Conservation (phyloP, 2,329 filamentous ascomycete genomes). For the Aureobasidium sp. region DNA sequence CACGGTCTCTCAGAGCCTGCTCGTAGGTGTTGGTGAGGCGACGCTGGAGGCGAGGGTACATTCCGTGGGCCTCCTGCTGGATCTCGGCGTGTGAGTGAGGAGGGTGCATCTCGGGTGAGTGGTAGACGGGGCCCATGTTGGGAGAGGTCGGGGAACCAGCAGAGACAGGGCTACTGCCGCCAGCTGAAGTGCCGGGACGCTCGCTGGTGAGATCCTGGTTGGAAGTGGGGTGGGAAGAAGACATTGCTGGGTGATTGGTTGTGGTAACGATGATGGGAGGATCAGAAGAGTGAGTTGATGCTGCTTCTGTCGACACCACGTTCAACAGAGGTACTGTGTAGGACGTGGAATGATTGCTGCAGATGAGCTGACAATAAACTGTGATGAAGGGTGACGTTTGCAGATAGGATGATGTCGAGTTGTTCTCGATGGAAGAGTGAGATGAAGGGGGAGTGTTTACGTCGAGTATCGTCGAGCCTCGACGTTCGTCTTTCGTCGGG, state of each 20-base stretch:
- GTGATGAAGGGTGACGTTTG: conserved; percentile 3
- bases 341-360: conserved; percentile 9
- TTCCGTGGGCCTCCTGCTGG: conserved; percentile 8
- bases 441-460: not conserved
- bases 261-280: conserved; percentile 7
- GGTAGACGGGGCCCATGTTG: conserved; percentile 5
- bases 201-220: conserved; percentile 18
- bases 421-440: not conserved
- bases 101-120: conserved; percentile 9
- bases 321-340: not conserved
- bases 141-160: conserved; percentile 7
- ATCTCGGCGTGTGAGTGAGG: conserved; percentile 2
- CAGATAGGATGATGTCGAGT: conserved; percentile 8
- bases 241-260: conserved; percentile 6
- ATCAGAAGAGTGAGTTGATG: not conserved
- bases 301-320: conserved; percentile 2
- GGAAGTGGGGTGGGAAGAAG: conserved; percentile 10
- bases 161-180: conserved; percentile 15
- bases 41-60: conserved; percentile 17
- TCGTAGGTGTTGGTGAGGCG: conserved; percentile 26
- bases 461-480: not conserved
- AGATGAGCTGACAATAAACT: conserved; percentile 2
- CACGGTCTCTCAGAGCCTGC: conserved; percentile 20
- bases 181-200: conserved; percentile 19
- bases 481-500: not conserved